Evolutionary conservation across 2,329 filamentous ascomycete genomes (phyloP), one percentile per base, ranked within the genome.

Genomic region (Alternaria burnsii): DNA sequence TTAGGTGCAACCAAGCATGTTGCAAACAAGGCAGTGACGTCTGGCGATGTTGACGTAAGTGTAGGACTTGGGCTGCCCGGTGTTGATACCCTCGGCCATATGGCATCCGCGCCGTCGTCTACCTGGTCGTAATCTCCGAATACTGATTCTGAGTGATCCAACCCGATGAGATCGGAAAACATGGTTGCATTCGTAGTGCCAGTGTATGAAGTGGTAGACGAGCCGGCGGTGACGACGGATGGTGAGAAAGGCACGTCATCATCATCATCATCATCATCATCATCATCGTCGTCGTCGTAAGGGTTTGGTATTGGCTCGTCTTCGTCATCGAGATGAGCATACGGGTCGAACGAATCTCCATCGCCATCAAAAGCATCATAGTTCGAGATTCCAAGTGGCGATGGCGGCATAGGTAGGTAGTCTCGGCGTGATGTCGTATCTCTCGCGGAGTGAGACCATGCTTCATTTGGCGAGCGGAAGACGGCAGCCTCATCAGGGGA

Each of bases 351-450:
- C 8, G 68, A 58, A 20, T 73, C 69, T 20, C 78, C 77, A 41
- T 81, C 78, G 3, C 71, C 53, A 51, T 82, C 80, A 26, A 82
- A 72, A 10, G 77, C 77, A 57, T 81, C 80, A 64, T 82, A 82
- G 59, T 81, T 81, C n/a, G 76, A 80, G 2, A 80, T 67, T 3
- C 78, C 76, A 10, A 81, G 70, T 2, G 79, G 78, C 2, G 78
- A 79, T 1, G 78, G 76, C 10, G 75, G 73, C 5, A 76, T 62
- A 0, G 79, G 76, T 9, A 74, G 57, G 57, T 77, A 76, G 24
- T 74, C 67, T 52, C 67, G 66, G 4, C 65, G 65, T 1, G 66
- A 63, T 8, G 66, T 43, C 18, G 72, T 70, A 11, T 65, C 56
- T 36, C 51, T 62, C 8, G 70, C 63, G 9, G 63, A 65, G 3